phyloP scores from a whole-genome alignment of 768 basidiomycete species.

The Tephrocybe rancida region DNA sequence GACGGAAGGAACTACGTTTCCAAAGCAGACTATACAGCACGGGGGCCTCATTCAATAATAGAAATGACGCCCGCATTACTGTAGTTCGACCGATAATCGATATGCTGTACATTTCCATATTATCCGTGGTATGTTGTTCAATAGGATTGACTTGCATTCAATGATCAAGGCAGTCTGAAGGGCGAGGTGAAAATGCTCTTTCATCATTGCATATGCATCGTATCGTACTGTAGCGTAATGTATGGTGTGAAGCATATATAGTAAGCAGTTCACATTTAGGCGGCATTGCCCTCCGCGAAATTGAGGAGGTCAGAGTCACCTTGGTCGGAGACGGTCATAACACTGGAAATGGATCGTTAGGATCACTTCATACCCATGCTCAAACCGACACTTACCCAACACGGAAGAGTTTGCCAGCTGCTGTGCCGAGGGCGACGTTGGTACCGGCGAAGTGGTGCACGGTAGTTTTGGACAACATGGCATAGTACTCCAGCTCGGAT shows the following conservation, averaged over 20 bases:
- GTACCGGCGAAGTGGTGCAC: constrained; percentile 98
- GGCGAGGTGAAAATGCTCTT: not conserved
- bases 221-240: constrained; percentile 7
- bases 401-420: constrained; percentile 99
- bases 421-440: constrained; percentile 97
- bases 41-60: constrained; percentile 74
- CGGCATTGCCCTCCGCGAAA: constrained; percentile 73
- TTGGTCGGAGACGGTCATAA: constrained; percentile 95
- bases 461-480: constrained; percentile 98
- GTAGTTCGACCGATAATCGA: constrained; percentile 29
- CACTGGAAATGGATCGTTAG: constrained; percentile 46
- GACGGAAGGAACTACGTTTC: constrained; percentile 72
- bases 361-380: constrained; percentile 20
- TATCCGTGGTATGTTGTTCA: no score
- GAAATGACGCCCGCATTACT: constrained; percentile 77
- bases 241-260: not conserved
- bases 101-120: not conserved
- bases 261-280: constrained; percentile 40
- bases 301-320: constrained; percentile 96
- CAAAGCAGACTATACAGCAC: constrained; percentile 74
- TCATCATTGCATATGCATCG: constrained; percentile 10
- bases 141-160: no score
- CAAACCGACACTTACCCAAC: constrained; percentile 65
- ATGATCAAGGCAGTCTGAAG: no score
- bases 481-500: constrained; percentile 99